phyloP scores from a whole-genome alignment of 176 grass and related monocot species.

The Urochloa ruziziensis region DNA sequence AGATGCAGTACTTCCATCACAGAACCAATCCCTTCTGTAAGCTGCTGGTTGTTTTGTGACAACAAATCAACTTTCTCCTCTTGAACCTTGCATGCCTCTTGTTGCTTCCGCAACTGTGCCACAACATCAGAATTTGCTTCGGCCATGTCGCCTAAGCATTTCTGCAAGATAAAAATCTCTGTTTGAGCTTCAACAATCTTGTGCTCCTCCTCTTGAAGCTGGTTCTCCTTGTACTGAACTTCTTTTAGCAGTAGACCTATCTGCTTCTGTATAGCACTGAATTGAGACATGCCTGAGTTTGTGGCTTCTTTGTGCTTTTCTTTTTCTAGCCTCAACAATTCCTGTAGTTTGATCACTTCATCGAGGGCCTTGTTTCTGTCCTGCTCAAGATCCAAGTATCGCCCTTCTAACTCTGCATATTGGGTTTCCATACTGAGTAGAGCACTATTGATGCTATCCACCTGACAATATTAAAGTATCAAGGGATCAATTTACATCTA shows the following conservation, averaged over 20 bases:
- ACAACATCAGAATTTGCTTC: conserved; percentile 52
- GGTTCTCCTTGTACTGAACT: conserved; percentile 43
- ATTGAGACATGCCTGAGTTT: conserved; percentile 47
- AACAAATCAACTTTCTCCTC: conserved; percentile 39
- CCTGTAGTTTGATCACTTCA: conserved; percentile 48
- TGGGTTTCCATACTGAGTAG: conserved; percentile 66
- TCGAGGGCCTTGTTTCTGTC: conserved; percentile 47
- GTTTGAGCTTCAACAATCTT: conserved; percentile 59
- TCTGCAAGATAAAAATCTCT: conserved; percentile 78
- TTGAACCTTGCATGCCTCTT: conserved; percentile 32
- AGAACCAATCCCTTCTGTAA: conserved; percentile 62
- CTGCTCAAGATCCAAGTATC: conserved; percentile 60
- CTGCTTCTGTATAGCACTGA: conserved; percentile 49
- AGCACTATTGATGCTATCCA: conserved; percentile 66
- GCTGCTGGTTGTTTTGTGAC: conserved; percentile 49
- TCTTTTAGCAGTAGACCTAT: conserved; percentile 52
- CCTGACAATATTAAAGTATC: conserved; percentile 43
- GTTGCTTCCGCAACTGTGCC: conserved; percentile 36
- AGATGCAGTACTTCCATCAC: conserved; percentile 71
- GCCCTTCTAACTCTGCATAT: conserved; percentile 67
- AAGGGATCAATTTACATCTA: conserved; percentile 19
- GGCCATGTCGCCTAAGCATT: conserved; percentile 66
- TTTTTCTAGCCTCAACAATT: conserved; percentile 60
- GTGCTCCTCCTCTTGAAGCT: conserved; percentile 65
- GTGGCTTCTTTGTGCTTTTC: conserved; percentile 44